Conservation (phyloP, 176 grass and related monocot genomes). For the Raddia distichophylla region DNA sequence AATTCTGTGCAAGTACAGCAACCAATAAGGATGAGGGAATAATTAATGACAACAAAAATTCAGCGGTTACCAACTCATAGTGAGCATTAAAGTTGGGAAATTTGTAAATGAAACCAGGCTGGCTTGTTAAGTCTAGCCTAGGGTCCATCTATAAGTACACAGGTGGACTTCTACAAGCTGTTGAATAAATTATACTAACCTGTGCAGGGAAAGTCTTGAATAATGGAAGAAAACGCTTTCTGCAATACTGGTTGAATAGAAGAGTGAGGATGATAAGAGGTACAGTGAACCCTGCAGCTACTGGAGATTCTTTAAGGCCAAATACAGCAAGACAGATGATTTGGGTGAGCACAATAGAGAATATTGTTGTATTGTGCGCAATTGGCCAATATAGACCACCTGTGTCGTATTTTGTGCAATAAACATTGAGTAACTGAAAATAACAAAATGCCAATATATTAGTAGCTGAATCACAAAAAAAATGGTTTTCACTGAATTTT, state of each 20-base stretch:
- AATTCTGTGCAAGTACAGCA: slow-evolving; percentile 46
- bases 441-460: slow-evolving; percentile 5
- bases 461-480: not conserved
- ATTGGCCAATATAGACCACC: slow-evolving; percentile 86
- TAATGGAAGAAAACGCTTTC: slow-evolving; percentile 71
- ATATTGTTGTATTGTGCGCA: slow-evolving; percentile 85
- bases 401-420: slow-evolving; percentile 79
- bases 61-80: not conserved
- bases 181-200: slow-evolving; percentile 46
- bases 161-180: not conserved
- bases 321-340: slow-evolving; percentile 91
- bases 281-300: slow-evolving; percentile 75
- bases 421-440: slow-evolving; percentile 87
- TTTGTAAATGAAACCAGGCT: not conserved
- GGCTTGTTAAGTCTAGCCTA: not conserved
- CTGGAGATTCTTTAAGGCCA: slow-evolving; percentile 77
- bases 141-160: not conserved
- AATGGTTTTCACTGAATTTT: not conserved
- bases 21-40: not conserved
- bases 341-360: slow-evolving; percentile 87
- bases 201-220: slow-evolving; percentile 79
- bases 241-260: slow-evolving; percentile 88
- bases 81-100: not conserved
- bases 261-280: slow-evolving; percentile 80
- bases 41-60: not conserved